These are phyloP conservation scores for Myrica gale DNA, from an alignment of 306 rosid species.

Conservation along the genomic window DNA sequence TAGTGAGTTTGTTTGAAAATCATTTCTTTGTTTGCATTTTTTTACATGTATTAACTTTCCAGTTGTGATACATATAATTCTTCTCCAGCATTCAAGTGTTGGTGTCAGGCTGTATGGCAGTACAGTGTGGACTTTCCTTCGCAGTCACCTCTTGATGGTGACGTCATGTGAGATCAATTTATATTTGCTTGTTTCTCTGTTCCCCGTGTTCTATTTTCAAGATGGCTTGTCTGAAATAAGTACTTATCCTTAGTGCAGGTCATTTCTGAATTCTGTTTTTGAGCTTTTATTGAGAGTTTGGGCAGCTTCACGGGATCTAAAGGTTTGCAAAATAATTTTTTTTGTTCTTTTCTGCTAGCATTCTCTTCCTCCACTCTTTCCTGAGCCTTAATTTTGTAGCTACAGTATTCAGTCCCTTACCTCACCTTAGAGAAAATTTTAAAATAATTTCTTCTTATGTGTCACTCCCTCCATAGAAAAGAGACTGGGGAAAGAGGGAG, in stretches of 20 bases:
- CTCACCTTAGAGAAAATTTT: neutral
- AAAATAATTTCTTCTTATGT: no score
- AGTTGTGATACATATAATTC: conserved; percentile 18
- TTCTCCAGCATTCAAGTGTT: conserved; percentile 90
- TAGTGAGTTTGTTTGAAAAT: neutral
- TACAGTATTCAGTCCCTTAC: neutral
- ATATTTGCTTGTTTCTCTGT: conserved; percentile 23
- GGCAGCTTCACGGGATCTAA: conserved; percentile 88
- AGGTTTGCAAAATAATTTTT: conserved; percentile 48
- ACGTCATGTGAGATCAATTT: conserved; percentile 79
- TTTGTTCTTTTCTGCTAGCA: conserved; percentile 7
- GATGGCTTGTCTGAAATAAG: conserved; percentile 38
- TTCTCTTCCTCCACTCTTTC: conserved; percentile 8
- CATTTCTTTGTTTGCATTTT: neutral
- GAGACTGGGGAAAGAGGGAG: no score
- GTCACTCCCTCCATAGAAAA: no score
- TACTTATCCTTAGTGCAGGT: conserved; percentile 61
- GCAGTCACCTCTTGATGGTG: conserved; percentile 60
- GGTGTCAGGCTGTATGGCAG: conserved; percentile 99
- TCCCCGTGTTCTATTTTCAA: conserved; percentile 9
- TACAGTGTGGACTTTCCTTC: conserved; percentile 69
- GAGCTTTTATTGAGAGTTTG: conserved; percentile 91
- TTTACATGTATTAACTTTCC: no score
- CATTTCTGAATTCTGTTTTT: conserved; percentile 90
- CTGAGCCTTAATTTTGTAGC: neutral